phyloP scores from a whole-genome alignment of 257 asterid species.

The Rehmannia glutinosa region DNA sequence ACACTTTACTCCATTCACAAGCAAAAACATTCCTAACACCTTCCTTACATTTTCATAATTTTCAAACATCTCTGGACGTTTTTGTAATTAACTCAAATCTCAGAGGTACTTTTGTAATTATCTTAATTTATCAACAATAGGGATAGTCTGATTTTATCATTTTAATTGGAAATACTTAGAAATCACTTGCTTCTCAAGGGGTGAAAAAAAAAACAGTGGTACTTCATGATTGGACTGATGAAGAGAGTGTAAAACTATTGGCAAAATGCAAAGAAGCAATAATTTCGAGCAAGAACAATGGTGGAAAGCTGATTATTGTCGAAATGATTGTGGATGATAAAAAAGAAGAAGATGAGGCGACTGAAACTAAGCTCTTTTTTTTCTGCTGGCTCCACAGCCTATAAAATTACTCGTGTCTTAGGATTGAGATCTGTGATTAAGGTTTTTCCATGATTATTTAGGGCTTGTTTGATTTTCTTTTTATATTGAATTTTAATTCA shows the following conservation, averaged over 20 bases:
- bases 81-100: too few relatives aligned
- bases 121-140: too few relatives aligned
- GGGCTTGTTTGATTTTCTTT: too few relatives aligned
- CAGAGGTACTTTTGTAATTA: too few relatives aligned
- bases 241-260: not conserved
- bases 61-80: too few relatives aligned
- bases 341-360: not conserved
- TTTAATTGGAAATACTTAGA: too few relatives aligned
- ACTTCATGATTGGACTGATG: not conserved
- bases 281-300: not conserved
- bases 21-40: too few relatives aligned
- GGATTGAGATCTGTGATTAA: not conserved
- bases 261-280: not conserved
- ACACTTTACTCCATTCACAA: too few relatives aligned
- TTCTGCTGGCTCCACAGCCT: not conserved
- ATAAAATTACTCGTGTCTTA: not conserved
- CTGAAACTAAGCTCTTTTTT: not conserved
- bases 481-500: too few relatives aligned
- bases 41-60: too few relatives aligned
- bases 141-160: too few relatives aligned
- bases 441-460: not conserved
- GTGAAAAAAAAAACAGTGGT: not conserved
- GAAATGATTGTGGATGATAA: not conserved
- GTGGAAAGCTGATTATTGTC: not conserved
- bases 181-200: too few relatives aligned